phyloP scores from a whole-genome alignment of 2,329 filamentous ascomycete species.

The Alternaria conjuncta region DNA sequence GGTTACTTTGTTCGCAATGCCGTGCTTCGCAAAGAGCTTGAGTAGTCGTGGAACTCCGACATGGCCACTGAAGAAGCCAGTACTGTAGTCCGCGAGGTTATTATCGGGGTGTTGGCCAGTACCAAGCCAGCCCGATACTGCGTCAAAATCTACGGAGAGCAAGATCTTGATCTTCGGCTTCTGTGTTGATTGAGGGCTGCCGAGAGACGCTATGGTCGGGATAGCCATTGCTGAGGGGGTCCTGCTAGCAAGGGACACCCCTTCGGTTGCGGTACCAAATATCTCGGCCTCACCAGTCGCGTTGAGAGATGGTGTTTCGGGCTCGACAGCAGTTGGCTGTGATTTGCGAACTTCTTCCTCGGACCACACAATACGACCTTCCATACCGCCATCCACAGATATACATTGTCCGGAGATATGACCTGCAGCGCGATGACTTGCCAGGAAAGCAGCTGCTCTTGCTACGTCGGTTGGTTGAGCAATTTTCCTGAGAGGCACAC shows the following conservation, averaged over 20 bases:
- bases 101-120: constrained; percentile 62
- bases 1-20: constrained; percentile 60
- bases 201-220: not conserved
- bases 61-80: constrained; percentile 62
- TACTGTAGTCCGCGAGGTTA: constrained; percentile 62
- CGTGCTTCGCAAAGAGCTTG: constrained; percentile 60
- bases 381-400: constrained; percentile 60
- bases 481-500: constrained; percentile 55
- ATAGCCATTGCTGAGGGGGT: not conserved
- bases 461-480: constrained; percentile 59
- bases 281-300: constrained; percentile 6
- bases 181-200: not conserved
- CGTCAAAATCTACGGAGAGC: constrained; percentile 61
- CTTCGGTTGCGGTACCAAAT: constrained; percentile 18
- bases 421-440: constrained; percentile 59
- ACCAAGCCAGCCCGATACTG: constrained; percentile 66
- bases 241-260: constrained; percentile 9
- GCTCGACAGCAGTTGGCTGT: constrained; percentile 2
- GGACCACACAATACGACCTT: constrained; percentile 58
- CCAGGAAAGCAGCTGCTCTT: constrained; percentile 57
- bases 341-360: constrained; percentile 48
- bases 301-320: not conserved
- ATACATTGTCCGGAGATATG: constrained; percentile 63
- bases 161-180: constrained; percentile 49
- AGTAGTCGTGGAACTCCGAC: constrained; percentile 65